phyloP scores from a whole-genome alignment of 2,329 filamentous ascomycete genomes.

The Aspergillus quadricinctus region DNA sequence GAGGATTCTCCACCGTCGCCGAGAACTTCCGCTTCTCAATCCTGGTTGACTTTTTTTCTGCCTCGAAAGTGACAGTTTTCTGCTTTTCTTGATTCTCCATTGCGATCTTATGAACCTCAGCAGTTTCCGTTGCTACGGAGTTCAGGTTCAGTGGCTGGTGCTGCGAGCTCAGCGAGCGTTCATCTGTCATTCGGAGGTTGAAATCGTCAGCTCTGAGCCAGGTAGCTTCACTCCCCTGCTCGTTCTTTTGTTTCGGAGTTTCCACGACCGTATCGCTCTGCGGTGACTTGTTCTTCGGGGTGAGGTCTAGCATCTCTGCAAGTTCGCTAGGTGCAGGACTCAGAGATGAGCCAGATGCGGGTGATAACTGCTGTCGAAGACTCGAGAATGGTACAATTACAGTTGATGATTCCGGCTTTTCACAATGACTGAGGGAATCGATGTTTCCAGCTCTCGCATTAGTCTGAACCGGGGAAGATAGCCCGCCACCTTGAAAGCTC shows the following conservation, averaged over 20 bases:
- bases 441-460: not conserved
- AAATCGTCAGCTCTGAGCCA: not conserved
- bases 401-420: not conserved
- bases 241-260: not conserved
- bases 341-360: conserved; percentile 8
- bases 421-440: not conserved
- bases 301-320: conserved; percentile 24
- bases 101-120: not conserved
- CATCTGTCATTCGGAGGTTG: not conserved
- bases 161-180: not conserved
- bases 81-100: conserved; percentile 9
- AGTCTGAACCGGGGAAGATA: conserved; percentile 7
- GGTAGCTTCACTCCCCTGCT: not conserved
- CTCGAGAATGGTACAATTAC: conserved; percentile 32
- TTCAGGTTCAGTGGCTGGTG: not conserved
- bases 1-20: not conserved
- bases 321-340: conserved; percentile 25
- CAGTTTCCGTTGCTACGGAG: not conserved
- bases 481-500: conserved; percentile 9
- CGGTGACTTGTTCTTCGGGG: conserved; percentile 9
- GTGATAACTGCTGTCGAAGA: conserved; percentile 20
- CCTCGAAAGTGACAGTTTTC: conserved; percentile 25
- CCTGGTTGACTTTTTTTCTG: not conserved
- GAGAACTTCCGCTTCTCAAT: conserved; percentile 5
- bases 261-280: not conserved